Evolutionary conservation across 2,329 filamentous ascomycete genomes (phyloP).

Genomic region (Elsinoe fawcettii): DNA sequence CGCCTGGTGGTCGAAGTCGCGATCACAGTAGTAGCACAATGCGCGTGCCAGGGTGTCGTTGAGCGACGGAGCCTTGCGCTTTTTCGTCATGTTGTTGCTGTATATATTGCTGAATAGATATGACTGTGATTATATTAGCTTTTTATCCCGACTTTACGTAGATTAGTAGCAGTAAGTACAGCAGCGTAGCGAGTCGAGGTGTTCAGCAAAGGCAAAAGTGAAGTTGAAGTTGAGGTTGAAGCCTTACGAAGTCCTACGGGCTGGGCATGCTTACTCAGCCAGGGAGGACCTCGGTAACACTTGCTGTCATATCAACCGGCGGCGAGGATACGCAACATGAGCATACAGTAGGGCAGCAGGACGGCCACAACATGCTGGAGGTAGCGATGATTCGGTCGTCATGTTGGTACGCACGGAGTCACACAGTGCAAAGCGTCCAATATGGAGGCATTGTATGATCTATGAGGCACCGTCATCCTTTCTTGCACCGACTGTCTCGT

Average conservation of each 20-base stretch:
- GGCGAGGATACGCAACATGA: too few relatives aligned
- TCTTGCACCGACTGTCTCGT: not conserved
- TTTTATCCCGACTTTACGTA: not conserved
- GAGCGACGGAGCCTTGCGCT: constrained; percentile 74
- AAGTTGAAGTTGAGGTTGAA: not conserved
- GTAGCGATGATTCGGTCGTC: not conserved
- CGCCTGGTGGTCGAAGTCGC: constrained; percentile 95
- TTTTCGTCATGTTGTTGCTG: constrained; percentile 62
- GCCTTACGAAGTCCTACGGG: not conserved
- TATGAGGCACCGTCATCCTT: constrained; percentile 2
- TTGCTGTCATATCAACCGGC: not conserved
- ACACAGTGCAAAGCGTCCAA: constrained; percentile 7
- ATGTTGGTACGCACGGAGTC: constrained; percentile 12
- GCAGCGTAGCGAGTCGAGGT: not conserved
- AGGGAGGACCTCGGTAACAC: too few relatives aligned
- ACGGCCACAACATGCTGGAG: too few relatives aligned
- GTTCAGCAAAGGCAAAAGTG: not conserved
- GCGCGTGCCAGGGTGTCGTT: constrained; percentile 81
- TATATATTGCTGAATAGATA: not conserved
- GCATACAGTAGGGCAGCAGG: too few relatives aligned
- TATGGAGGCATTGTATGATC: constrained; percentile 11
- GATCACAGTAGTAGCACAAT: constrained; percentile 99
- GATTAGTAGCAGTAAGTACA: not conserved
- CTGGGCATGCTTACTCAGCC: not conserved
- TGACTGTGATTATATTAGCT: not conserved